These are phyloP conservation scores for Cladophialophora yegresii DNA, from an alignment of 2,329 filamentous ascomycete genomes.

Conservation along the genomic window DNA sequence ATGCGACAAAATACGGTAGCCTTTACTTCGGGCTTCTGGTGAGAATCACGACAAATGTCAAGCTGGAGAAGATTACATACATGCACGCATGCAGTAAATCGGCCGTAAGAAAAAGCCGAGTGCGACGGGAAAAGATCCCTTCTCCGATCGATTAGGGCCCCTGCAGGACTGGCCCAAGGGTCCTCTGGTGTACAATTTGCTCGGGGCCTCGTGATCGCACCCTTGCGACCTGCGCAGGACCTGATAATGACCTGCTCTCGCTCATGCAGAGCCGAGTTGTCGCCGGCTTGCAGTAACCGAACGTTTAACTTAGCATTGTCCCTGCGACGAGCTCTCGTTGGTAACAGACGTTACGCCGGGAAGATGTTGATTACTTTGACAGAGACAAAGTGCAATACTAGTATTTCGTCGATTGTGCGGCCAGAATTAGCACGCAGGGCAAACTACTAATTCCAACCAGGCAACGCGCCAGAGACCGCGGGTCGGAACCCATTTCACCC, in stretches of 20 bases:
- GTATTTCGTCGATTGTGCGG: conserved; percentile 1
- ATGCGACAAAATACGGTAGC: not conserved
- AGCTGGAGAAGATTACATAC: conserved; percentile 1
- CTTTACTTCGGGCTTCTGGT: not conserved
- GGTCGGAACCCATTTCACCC: conserved; percentile 16
- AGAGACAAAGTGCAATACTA: not conserved
- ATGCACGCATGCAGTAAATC: not conserved
- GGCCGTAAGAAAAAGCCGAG: conserved; percentile 19
- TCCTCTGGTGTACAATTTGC: conserved; percentile 9
- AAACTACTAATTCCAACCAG: not conserved
- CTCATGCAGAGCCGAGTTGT: conserved; percentile 7
- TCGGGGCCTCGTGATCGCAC: conserved; percentile 6
- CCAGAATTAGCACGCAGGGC: not conserved
- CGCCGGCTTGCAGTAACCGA: not conserved
- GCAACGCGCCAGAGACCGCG: not conserved
- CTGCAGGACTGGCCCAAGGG: not conserved
- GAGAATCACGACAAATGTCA: not conserved
- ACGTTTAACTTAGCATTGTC: not conserved
- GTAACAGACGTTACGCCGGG: not conserved
- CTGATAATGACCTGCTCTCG: not conserved
- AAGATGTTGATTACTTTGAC: not conserved
- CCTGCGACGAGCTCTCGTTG: not conserved
- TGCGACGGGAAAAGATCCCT: not conserved
- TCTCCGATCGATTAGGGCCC: conserved; percentile 1
- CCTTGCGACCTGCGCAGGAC: not conserved